phyloP scores from a whole-genome alignment of 345 rosid genomes.

The Eucalyptus tenuipes region DNA sequence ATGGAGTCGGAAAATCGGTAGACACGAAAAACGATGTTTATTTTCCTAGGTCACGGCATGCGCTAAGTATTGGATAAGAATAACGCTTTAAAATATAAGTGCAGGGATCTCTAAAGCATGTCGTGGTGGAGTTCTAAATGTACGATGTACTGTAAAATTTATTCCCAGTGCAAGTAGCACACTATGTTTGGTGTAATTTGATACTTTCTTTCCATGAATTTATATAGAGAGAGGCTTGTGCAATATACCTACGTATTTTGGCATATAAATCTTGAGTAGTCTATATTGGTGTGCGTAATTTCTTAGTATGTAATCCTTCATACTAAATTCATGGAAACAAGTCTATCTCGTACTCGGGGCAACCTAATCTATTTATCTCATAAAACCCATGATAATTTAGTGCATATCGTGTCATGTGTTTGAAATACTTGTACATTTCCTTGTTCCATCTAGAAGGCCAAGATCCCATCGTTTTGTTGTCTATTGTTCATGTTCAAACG shows the following conservation, averaged over 20 bases:
- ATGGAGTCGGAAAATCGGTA: not conserved
- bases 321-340: not conserved
- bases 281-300: fast-evolving
- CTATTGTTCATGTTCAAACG: not conserved
- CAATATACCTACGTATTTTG: not conserved
- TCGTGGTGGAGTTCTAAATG: not conserved
- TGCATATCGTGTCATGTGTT: not conserved
- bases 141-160: not conserved
- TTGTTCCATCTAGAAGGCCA: not conserved
- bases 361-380: not conserved
- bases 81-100: not conserved
- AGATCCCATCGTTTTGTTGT: not conserved
- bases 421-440: not conserved
- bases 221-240: not conserved
- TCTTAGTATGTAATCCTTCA: not conserved
- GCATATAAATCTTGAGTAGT: not conserved
- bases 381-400: not conserved
- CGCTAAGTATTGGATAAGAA: not conserved
- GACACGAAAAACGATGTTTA: not conserved
- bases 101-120: not conserved
- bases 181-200: not conserved
- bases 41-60: not conserved
- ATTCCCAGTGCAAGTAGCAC: not conserved
- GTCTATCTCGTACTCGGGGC: fast-evolving
- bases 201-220: not conserved